phyloP scores from a whole-genome alignment of 441 rosid species.

The Capsella rubella region DNA sequence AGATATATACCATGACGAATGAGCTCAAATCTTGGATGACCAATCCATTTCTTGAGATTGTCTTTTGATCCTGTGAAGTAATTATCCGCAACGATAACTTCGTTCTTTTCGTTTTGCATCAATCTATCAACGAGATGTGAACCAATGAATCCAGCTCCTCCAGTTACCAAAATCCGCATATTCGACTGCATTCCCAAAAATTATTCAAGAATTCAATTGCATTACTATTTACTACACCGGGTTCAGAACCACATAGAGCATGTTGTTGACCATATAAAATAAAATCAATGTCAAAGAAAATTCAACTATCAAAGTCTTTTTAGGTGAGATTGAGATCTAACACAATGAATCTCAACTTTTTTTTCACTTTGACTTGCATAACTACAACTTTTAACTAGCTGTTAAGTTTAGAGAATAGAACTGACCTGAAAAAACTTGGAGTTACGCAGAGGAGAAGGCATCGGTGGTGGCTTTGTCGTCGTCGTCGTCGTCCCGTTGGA shows the following conservation, averaged over 20 bases:
- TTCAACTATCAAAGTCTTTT: not conserved
- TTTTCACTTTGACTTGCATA: conserved; percentile 1
- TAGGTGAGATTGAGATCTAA: conserved; percentile 23
- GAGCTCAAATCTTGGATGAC: conserved; percentile 98
- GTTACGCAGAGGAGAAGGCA: conserved; percentile 88
- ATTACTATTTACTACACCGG: too few relatives aligned
- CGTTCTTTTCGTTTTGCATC: conserved; percentile 98
- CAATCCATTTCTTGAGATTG: conserved; percentile 90
- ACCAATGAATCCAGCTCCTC: conserved; percentile 99
- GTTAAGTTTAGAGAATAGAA: not conserved
- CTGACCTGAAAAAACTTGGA: conserved; percentile 91
- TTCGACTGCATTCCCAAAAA: conserved; percentile 65
- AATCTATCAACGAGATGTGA: conserved; percentile 92
- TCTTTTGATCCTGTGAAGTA: conserved; percentile 96
- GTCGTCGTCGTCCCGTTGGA: conserved; percentile 53
- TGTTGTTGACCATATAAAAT: not conserved
- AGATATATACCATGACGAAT: conserved; percentile 88
- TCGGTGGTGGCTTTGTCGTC: conserved; percentile 72
- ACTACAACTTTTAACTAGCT: not conserved
- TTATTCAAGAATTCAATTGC: not conserved
- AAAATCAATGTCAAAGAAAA: too few relatives aligned
- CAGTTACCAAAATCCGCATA: conserved; percentile 93
- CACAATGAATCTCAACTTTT: not conserved
- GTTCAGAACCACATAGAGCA: not conserved
- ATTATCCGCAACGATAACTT: conserved; percentile 92